Evolutionary conservation across 352 stramenopile genomes (phyloP).

Genomic region (Globisporangium spinosum): DNA sequence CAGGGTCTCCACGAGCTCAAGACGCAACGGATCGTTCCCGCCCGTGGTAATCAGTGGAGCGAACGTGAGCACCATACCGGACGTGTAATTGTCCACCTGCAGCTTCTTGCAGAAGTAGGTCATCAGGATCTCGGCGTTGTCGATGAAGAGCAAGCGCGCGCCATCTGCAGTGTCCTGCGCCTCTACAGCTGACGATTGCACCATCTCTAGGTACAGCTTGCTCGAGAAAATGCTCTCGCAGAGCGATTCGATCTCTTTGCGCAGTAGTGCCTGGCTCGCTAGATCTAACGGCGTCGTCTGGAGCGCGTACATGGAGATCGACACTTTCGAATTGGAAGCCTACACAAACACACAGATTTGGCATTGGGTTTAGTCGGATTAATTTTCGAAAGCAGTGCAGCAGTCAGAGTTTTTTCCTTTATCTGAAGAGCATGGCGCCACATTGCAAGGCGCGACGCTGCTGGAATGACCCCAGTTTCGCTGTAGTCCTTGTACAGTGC

Average conservation of each 20-base stretch:
- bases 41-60: constrained; percentile 49
- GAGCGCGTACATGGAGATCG: constrained; percentile 66
- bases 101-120: constrained; percentile 67
- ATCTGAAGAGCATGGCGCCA: constrained; percentile 59
- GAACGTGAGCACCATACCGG: constrained; percentile 51
- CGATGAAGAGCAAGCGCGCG: constrained; percentile 65
- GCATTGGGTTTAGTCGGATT: not conserved
- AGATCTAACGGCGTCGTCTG: constrained; percentile 61
- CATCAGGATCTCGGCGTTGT: constrained; percentile 68
- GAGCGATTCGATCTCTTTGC: constrained; percentile 67
- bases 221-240: constrained; percentile 65
- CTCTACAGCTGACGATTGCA: constrained; percentile 22
- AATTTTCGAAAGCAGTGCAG: not conserved
- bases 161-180: constrained; percentile 39
- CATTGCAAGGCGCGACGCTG: constrained; percentile 40
- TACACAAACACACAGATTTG: not conserved
- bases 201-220: constrained; percentile 37
- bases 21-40: constrained; percentile 63
- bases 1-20: constrained; percentile 55
- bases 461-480: constrained; percentile 32
- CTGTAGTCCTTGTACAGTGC: constrained; percentile 30
- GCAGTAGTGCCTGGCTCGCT: constrained; percentile 44
- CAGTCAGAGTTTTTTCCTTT: not conserved
- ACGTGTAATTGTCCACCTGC: constrained; percentile 39
- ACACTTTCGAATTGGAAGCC: constrained; percentile 26